phyloP scores from a whole-genome alignment of 73 alveolate species.

The Paramecium bursaria region DNA sequence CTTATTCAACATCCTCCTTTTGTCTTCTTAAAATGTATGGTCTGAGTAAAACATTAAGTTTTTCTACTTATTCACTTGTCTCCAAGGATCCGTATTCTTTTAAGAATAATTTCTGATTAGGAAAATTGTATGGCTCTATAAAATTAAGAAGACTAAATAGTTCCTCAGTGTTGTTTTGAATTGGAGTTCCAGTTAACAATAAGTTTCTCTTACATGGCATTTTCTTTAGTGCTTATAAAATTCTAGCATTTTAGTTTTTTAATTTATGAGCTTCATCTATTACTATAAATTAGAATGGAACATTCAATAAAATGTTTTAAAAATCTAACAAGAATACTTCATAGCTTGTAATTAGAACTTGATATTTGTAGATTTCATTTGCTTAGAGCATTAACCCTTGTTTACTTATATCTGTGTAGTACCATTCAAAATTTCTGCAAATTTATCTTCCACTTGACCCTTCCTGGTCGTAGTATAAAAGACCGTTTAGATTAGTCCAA shows the following conservation, averaged over 20 bases:
- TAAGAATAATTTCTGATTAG: slow-evolving; percentile 68
- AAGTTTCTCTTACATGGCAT: slow-evolving; percentile 92
- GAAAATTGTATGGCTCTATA: slow-evolving; percentile 92
- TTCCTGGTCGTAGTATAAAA: slow-evolving; percentile 85
- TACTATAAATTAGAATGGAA: slow-evolving; percentile 91
- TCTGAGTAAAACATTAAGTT: slow-evolving; percentile 78
- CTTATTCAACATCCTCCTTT: slow-evolving; percentile 96
- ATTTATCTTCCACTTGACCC: slow-evolving; percentile 86
- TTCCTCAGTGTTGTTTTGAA: slow-evolving; percentile 98
- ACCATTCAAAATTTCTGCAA: slow-evolving; percentile 84
- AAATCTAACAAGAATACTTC: slow-evolving; percentile 94
- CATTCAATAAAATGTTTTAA: slow-evolving; percentile 79
- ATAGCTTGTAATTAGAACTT: slow-evolving; percentile 88
- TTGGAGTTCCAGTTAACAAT: slow-evolving; percentile 95
- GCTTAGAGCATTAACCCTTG: slow-evolving; percentile 81
- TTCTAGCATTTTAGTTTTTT: slow-evolving; percentile 95
- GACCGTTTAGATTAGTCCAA: slow-evolving; percentile 89
- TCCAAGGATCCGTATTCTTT: slow-evolving; percentile 85
- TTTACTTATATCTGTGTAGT: slow-evolving; percentile 80
- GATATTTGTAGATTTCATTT: slow-evolving; percentile 79
- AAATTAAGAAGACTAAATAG: slow-evolving; percentile 95
- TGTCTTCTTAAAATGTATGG: slow-evolving; percentile 97
- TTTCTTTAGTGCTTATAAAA: slow-evolving; percentile 85
- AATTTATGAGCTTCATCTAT: slow-evolving; percentile 99
- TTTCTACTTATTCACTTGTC: slow-evolving; percentile 78